Percentiles rank a stretch among this genome's conserved stretches.
Conservation (phyloP, 2,329 filamentous ascomycete genomes). For the Fusarium sp. region DNA sequence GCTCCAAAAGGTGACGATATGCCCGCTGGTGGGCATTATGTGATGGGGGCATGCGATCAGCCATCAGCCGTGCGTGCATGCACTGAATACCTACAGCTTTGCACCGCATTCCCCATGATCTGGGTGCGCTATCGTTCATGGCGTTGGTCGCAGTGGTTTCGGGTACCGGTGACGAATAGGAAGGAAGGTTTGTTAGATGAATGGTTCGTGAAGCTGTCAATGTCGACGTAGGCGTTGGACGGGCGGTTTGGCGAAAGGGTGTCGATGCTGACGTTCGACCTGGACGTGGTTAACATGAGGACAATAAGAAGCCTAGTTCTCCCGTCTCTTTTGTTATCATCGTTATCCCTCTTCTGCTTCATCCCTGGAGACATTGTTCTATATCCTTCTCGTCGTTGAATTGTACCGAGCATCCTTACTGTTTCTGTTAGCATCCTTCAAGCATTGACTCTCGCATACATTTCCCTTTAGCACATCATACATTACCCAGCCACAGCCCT, state of each 20-base stretch:
- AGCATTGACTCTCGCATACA: background rate
- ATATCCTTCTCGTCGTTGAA: background rate
- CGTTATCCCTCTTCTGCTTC: background rate
- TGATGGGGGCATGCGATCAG: background rate
- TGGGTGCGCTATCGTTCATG: constrained; percentile 33
- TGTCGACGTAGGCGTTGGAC: background rate
- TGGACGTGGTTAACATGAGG: constrained; percentile 4
- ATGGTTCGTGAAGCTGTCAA: constrained; percentile 18
- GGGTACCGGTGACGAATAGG: constrained; percentile 10
- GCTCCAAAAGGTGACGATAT: constrained; percentile 6
- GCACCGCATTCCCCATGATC: constrained; percentile 35
- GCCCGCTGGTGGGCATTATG: background rate
- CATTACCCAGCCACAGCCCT: background rate
- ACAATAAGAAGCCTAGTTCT: constrained; percentile 28
- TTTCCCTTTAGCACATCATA: background rate
- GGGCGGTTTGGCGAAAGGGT: constrained; percentile 9
- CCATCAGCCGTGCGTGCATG: background rate
- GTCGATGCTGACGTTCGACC: constrained; percentile 29
- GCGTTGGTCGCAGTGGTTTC: constrained; percentile 13
- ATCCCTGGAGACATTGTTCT: background rate
- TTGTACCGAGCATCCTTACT: background rate
- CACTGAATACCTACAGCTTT: constrained; percentile 21
- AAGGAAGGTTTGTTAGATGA: constrained; percentile 5
- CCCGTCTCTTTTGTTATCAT: constrained; percentile 11
- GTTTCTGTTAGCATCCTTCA: background rate